Evolutionary conservation across 257 asterid species (phyloP).

Genomic region (Gentiana dahurica): DNA sequence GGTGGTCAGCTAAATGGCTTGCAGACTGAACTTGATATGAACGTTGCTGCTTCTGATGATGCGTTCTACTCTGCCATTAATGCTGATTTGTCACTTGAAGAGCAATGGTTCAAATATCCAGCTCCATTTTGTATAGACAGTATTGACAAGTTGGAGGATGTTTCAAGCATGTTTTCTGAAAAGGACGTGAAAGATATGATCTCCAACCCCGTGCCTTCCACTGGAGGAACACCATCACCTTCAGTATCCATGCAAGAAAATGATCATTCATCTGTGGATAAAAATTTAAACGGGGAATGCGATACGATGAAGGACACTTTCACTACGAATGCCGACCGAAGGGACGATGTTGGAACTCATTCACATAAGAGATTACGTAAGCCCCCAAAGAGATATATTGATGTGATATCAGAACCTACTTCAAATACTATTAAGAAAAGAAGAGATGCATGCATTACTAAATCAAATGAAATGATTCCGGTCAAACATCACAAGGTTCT

Average conservation of each 20-base stretch:
- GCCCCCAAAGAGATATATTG: conserved; percentile 92
- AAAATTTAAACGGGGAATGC: conserved; percentile 18
- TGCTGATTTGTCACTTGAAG: conserved; percentile 25
- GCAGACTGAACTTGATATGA: conserved; percentile 26
- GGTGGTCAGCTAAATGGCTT: conserved; percentile 29
- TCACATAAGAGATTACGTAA: conserved; percentile 70
- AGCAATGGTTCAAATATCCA: conserved; percentile 32
- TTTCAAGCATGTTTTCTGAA: conserved; percentile 40
- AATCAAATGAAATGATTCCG: conserved; percentile 29
- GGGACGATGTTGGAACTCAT: conserved; percentile 16
- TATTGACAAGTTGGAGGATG: conserved; percentile 45
- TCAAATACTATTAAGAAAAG: conserved; percentile 30
- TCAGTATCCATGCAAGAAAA: conserved; percentile 27
- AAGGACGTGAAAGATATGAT: conserved; percentile 27
- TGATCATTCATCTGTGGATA: conserved; percentile 13
- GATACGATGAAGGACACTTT: conserved; percentile 19
- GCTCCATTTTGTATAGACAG: conserved; percentile 32
- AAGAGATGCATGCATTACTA: conserved; percentile 32
- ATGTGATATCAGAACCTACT: conserved; percentile 52
- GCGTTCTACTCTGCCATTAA: conserved; percentile 25
- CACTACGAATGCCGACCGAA: conserved; percentile 12
- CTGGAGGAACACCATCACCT: conserved; percentile 17
- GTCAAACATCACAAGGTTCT: conserved; percentile 41
- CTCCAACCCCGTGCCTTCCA: conserved; percentile 21
- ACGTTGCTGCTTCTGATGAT: conserved; percentile 27